Base-by-base conservation (phyloP, 805 yeast species). In the Wickerhamiella siamensis region DNA sequence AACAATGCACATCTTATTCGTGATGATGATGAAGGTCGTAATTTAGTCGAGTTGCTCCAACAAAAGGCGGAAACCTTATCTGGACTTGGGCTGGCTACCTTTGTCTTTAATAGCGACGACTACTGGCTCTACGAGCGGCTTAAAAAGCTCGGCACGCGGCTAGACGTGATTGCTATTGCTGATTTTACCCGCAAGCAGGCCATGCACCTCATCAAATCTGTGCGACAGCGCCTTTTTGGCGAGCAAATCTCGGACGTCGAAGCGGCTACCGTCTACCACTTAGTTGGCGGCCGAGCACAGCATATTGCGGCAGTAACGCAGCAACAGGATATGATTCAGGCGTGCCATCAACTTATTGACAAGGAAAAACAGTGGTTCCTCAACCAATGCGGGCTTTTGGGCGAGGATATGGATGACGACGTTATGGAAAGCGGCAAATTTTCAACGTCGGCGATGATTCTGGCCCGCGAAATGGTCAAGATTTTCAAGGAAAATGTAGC, bases 231-330 rank as follows among this genome's bases (percentile, higher is more conserved):
- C 14, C 27, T 40, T 4, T 69, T 70, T 33, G 60, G 66, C 19
- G 67, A 65, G 31, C 47, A 49, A 0, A 44, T 75, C 1, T 54
- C 62, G 14, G 69, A 65, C 3, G 60, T 56, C 0, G 40, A 52
- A 1, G 76, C 81, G 20, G 62, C 72, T 40, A 60, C 70, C 33
- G 68, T 82, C 2, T 82, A 78, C 55, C 75, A 77, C 45, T 61
- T 81, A 31, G 73, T 82, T 36, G 94, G 94, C 2, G 94, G 94
- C 1, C 66, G 94, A 38, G 86, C 93, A 0, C 94, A 83, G 58
- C 88, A 83, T 57, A 59, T 83, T 3, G 72, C 80, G 2, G 78
- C 77, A 37, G 88, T 79, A 1, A 49, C 50, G 1, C 37, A 47
- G 3, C 56, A 56, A 26, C 39, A 38, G 1, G 59, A 61, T 42